A percentile compares a stretch with the other conserved stretches of the same genome.
phyloP scores from a whole-genome alignment of 225 moss, liverwort and hornwort species.

The Sphagnum contortum region DNA sequence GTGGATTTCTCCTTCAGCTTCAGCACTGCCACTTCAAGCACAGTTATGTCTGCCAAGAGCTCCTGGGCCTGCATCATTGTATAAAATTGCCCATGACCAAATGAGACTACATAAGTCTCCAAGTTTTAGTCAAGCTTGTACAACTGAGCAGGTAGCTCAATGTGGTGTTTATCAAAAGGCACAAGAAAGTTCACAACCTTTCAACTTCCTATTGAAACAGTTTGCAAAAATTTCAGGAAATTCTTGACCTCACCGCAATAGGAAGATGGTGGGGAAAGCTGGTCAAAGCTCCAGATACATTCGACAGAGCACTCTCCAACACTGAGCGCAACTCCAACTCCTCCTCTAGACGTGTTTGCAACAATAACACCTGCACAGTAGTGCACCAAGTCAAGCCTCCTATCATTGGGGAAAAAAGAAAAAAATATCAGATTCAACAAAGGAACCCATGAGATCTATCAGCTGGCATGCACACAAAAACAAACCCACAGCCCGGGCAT shows the following conservation, averaged over 20 bases:
- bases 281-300: slow-evolving; percentile 14
- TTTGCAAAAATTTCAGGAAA: not conserved
- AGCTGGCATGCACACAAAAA: not conserved
- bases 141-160: not conserved
- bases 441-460: not conserved
- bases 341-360: slow-evolving; percentile 54
- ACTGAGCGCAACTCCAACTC: slow-evolving; percentile 51
- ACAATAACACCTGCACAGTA: slow-evolving; percentile 38
- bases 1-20: slow-evolving; percentile 51
- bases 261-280: slow-evolving; percentile 40
- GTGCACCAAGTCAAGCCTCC: not conserved
- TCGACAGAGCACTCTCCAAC: slow-evolving; percentile 41
- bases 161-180: not conserved
- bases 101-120: not conserved
- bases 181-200: not conserved
- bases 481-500: not conserved
- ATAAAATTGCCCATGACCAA: too few species aligned
- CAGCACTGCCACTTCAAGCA: slow-evolving; percentile 51
- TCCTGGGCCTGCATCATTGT: slow-evolving; percentile 29
- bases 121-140: not conserved
- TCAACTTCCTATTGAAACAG: too few species aligned
- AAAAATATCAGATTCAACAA: not conserved
- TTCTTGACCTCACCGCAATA: slow-evolving; percentile 14
- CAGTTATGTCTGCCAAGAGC: slow-evolving; percentile 52
- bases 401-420: too few species aligned